Conservation (phyloP, 805 yeast genomes). For the Ogataea trehalophila region DNA sequence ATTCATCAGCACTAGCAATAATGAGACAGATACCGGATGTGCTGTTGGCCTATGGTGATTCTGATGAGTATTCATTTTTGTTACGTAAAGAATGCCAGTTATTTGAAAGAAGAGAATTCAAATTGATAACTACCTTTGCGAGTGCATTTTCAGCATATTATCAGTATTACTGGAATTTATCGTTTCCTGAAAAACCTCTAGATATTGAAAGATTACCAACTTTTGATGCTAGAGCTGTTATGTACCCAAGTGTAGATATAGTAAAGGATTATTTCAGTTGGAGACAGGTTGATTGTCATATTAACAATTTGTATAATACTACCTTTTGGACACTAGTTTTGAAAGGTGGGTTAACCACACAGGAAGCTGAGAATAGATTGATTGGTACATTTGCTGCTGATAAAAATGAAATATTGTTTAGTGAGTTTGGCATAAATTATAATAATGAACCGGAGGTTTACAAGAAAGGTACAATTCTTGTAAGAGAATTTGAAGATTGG, state of each 20-base stretch:
- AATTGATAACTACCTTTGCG: conserved; percentile 76
- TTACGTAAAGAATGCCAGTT: conserved; percentile 57
- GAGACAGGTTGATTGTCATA: conserved; percentile 97
- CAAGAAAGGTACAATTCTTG: conserved; percentile 72
- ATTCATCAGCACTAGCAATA: conserved; percentile 65
- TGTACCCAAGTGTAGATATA: conserved; percentile 60
- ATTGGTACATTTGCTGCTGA: conserved; percentile 78
- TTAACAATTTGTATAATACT: conserved; percentile 90
- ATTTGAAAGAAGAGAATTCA: conserved; percentile 80
- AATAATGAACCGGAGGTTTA: conserved; percentile 85
- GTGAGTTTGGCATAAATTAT: conserved; percentile 77
- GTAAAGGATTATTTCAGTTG: conserved; percentile 84
- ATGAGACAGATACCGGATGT: conserved; percentile 67
- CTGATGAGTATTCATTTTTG: conserved; percentile 90
- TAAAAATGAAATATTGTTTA: conserved; percentile 82
- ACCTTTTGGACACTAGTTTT: conserved; percentile 82
- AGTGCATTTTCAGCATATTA: conserved; percentile 79
- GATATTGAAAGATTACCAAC: conserved; percentile 58
- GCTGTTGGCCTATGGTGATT: conserved; percentile 84
- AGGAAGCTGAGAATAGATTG: conserved; percentile 74
- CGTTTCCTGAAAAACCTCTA: conserved; percentile 45
- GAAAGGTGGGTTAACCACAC: conserved; percentile 63
- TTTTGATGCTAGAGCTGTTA: conserved; percentile 87
- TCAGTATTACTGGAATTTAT: conserved; percentile 57
- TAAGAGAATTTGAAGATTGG: conserved; percentile 39